These are phyloP conservation scores for Aspergillus neoniger DNA, from an alignment of 2,329 filamentous ascomycete genomes.

Conservation along the genomic window DNA sequence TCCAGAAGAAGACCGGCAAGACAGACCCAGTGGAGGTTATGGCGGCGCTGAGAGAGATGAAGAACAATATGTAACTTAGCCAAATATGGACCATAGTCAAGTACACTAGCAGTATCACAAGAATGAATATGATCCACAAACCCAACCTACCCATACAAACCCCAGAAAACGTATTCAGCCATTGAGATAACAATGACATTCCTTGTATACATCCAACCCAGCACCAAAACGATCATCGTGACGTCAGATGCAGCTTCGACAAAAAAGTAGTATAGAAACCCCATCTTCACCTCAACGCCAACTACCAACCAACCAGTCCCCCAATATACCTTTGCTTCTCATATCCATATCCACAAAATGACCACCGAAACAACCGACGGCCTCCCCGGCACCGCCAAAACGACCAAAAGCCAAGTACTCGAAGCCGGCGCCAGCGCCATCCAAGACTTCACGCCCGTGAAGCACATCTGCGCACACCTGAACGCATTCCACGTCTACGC, in stretches of 20 bases:
- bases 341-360: neutral
- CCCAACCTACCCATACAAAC: neutral
- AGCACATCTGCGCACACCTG: conserved; percentile 76
- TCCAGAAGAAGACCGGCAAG: conserved; percentile 82
- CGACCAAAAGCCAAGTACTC: conserved; percentile 40
- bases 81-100: neutral
- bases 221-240: conserved; percentile 26
- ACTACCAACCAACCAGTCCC: neutral
- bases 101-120: neutral
- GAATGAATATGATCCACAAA: neutral
- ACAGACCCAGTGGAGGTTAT: conserved; percentile 82
- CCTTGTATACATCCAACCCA: no score
- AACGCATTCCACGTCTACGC: conserved; percentile 87
- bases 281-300: neutral
- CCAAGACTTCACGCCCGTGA: conserved; percentile 65
- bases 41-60: conserved; percentile 82
- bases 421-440: conserved; percentile 40
- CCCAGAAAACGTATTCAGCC: neutral
- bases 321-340: neutral
- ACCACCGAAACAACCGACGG: conserved; percentile 9
- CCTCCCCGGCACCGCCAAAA: conserved; percentile 35
- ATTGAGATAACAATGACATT: neutral
- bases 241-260: conserved; percentile 27
- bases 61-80: conserved; percentile 54
- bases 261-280: neutral